A percentile compares a stretch with the other conserved stretches of the same genome.
phyloP scores from a whole-genome alignment of 768 basidiomycete genomes.

The Phallus indusiatus region DNA sequence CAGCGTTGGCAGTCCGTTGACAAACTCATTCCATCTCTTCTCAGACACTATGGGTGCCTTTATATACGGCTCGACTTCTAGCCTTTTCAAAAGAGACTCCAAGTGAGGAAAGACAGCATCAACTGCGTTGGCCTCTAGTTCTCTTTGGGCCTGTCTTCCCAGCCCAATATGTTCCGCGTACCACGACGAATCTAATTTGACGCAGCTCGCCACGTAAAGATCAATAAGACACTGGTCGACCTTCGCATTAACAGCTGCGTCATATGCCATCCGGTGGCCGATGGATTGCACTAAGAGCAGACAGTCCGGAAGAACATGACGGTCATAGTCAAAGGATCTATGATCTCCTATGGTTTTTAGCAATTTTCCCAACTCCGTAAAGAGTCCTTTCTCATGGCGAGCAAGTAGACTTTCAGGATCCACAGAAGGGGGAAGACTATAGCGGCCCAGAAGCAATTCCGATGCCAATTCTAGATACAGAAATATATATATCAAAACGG shows the following conservation, averaged over 20 bases:
- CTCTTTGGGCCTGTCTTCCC: slow-evolving; percentile 36
- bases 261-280: slow-evolving; percentile 53
- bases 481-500: not conserved
- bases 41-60: slow-evolving; percentile 47
- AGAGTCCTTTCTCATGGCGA: slow-evolving; percentile 33
- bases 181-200: slow-evolving; percentile 48
- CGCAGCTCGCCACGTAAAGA: slow-evolving; percentile 43
- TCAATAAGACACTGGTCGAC: slow-evolving; percentile 44
- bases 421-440: slow-evolving; percentile 37
- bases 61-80: slow-evolving; percentile 40
- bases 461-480: slow-evolving; percentile 40
- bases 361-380: slow-evolving; percentile 15
- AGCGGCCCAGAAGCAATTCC: slow-evolving; percentile 49
- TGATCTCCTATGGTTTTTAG: slow-evolving; percentile 25
- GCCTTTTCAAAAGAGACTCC: slow-evolving; percentile 30
- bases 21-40: slow-evolving; percentile 31
- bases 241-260: slow-evolving; percentile 35
- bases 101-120: slow-evolving; percentile 35
- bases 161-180: slow-evolving; percentile 41
- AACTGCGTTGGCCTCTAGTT: slow-evolving; percentile 38
- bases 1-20: not conserved
- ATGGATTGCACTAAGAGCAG: slow-evolving; percentile 46
- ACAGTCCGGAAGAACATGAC: slow-evolving; percentile 47
- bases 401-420: slow-evolving; percentile 42
- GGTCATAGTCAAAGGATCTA: slow-evolving; percentile 43